phyloP scores from a whole-genome alignment of 1,284 basidiomycete genomes.

The Mycena sp. region DNA sequence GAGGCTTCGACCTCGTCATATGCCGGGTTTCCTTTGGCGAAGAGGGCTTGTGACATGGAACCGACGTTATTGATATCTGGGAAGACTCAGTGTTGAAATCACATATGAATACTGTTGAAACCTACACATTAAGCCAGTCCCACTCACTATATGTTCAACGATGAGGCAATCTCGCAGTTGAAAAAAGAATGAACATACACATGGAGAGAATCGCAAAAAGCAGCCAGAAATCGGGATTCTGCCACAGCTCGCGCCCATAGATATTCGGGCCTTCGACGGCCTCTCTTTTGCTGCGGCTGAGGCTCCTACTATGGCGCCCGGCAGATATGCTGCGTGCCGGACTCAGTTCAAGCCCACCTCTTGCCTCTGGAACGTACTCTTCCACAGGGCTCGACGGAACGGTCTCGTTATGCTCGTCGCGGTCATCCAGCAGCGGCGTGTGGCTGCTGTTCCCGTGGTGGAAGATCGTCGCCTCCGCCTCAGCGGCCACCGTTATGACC shows the following conservation, averaged over 20 bases:
- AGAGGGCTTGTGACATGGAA: constrained; percentile 89
- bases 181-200: constrained; percentile 54
- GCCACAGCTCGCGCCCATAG: constrained; percentile 32
- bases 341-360: constrained; percentile 28
- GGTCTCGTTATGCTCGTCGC: not conserved
- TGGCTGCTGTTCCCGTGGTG: constrained; percentile 17
- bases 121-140: constrained; percentile 90
- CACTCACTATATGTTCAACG: constrained; percentile 66
- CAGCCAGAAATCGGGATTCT: constrained; percentile 45
- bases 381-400: constrained; percentile 3
- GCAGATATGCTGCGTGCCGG: constrained; percentile 20
- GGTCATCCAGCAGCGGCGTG: constrained; percentile 27
- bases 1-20: constrained; percentile 76
- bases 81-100: constrained; percentile 5
- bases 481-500: constrained; percentile 17
- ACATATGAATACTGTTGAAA: constrained; percentile 19
- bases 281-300: constrained; percentile 19
- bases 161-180: constrained; percentile 1
- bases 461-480: constrained; percentile 28
- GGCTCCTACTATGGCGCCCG: constrained; percentile 18
- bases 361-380: constrained; percentile 29
- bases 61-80: constrained; percentile 95
- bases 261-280: constrained; percentile 30
- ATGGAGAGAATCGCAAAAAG: constrained; percentile 77
- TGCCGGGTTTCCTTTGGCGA: constrained; percentile 67